Evolutionary conservation across 768 basidiomycete genomes (phyloP), one percentile per base, ranked within the genome.

Genomic region (Boletus speciosus): DNA sequence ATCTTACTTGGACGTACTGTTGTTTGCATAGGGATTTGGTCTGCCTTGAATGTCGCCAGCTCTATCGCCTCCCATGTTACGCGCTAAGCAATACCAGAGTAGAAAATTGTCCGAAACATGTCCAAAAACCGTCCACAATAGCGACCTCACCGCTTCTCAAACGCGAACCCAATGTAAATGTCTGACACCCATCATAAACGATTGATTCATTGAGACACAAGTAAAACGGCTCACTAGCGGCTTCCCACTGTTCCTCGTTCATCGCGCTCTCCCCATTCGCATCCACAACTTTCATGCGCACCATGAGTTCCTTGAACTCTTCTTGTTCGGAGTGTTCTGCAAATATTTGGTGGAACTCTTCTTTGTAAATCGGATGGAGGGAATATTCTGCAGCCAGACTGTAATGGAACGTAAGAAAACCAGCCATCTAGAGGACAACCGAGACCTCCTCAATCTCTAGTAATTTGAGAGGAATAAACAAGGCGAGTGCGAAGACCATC

Each of bases 231-330:
- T 73, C 72, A 98, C 97, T 98, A n/a, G 93, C 94, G 58, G 96
- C 96, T 65, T 98, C 94, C 92, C 96, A 97, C 72, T 98, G 95
- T 61, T 90, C 88, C 60, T 90, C 88, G 59, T 94, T 84, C 91
- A 98, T 97, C 49, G 90, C 75, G 64, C 91, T 95, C 73, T 88
- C 88, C 2, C 94, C 93, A 39, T 87, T 79, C 16, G 76, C 73
- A 65, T 97, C 88, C 40, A 97, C 83, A 29, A 99, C 97, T 57
- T 85, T 89, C 97, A 99, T 99, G 61, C 83, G 80, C 54, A 87
- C 76, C 73, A 98, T 77, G 16, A 98, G 76, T n/a, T 83, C 80
- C 19, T 83, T 82, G 66, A 91, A 98, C 61, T 97, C 93, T 3
- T 80, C 71, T 58, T 88, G 80, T 25, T 88, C 81, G 54, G 83